Base-by-base conservation (phyloP, 495 filamentous ascomycete species). In the Geoglossum glabrum region DNA sequence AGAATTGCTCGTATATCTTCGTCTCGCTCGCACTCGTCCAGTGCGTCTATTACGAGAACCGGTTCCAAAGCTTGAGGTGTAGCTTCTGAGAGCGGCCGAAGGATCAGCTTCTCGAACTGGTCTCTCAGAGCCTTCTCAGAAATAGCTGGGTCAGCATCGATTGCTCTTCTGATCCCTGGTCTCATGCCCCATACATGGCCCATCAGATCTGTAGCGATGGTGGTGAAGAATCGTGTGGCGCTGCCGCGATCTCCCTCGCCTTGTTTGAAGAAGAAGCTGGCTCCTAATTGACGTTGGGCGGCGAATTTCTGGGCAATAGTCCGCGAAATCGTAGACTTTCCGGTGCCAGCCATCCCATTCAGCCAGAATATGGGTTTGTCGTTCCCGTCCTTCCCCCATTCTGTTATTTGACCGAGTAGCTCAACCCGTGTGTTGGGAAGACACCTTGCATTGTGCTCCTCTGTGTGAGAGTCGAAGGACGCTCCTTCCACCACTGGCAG, bases 301-400 rank as follows among this genome's bases (percentile, higher is more conserved):
- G 25, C 21, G 51, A 51, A 57, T 9, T 1, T 27, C 26, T 58
- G 68, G 4, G 38, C 54, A 31, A 55, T 25, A 34, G 59, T 62
- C 10, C 61, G 1, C n/a, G n/a, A n/a, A n/a, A n/a, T n/a, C n/a
- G n/a, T n/a, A n/a, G n/a, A n/a, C n/a, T n/a, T n/a, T n/a, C n/a
- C n/a, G n/a, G n/a, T n/a, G n/a, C n/a, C n/a, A n/a, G n/a, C n/a
- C n/a, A n/a, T n/a, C n/a, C 72, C 72, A 9, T 66, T 68, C 23
- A 75, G 52, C 72, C 72, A 75, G 50, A 72, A 74, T 15, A 74
- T 65, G 28, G 55, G 55, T 56, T 61, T 58, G 17, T 46, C 40
- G 4, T 56, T 21, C 34, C 59, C 47, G 0, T 57, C 50, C 0
- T 54, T 30, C 26, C 57, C 61, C 72, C 72, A 75, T 28, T 64